Percentiles rank a stretch among this genome's conserved stretches.
Conservation (phyloP, 768 basidiomycete species). For the Grammothele lineata region DNA sequence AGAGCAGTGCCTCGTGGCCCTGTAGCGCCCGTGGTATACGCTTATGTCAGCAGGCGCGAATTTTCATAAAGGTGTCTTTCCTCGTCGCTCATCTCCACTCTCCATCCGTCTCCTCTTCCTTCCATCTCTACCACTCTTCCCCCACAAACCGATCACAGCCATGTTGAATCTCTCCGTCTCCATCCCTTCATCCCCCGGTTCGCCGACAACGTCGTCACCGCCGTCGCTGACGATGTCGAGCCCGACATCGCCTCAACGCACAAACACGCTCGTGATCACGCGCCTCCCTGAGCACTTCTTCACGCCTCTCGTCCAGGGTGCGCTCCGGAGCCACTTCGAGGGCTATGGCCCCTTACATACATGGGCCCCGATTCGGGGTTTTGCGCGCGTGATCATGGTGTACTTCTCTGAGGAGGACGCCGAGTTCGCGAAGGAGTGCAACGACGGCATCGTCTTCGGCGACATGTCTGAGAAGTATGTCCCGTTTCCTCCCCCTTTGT, state of each 20-base stretch:
- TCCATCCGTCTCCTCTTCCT: slow-evolving; percentile 1
- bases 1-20: no score
- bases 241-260: slow-evolving; percentile 31
- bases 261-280: slow-evolving; percentile 85
- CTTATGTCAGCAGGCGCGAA: slow-evolving; percentile 4
- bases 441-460: slow-evolving; percentile 62
- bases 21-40: background rate
- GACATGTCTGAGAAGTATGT: slow-evolving; percentile 49
- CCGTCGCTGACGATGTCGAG: slow-evolving; percentile 17
- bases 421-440: slow-evolving; percentile 58
- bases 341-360: slow-evolving; percentile 78
- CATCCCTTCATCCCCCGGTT: slow-evolving; percentile 9
- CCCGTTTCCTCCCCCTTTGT: background rate
- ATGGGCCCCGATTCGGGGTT: slow-evolving; percentile 85
- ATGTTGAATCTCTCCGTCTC: slow-evolving; percentile 12
- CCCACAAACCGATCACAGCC: background rate
- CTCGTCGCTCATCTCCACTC: slow-evolving; percentile 6
- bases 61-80: slow-evolving; percentile 7
- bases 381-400: slow-evolving; percentile 80
- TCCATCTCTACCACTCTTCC: background rate
- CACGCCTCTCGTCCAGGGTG: slow-evolving; percentile 58
- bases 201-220: slow-evolving; percentile 11
- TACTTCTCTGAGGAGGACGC: slow-evolving; percentile 62
- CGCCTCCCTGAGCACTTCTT: slow-evolving; percentile 77
- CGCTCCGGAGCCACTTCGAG: slow-evolving; percentile 69